phyloP scores from a whole-genome alignment of 768 basidiomycete species.

The Boletus rufocinnamomeus region DNA sequence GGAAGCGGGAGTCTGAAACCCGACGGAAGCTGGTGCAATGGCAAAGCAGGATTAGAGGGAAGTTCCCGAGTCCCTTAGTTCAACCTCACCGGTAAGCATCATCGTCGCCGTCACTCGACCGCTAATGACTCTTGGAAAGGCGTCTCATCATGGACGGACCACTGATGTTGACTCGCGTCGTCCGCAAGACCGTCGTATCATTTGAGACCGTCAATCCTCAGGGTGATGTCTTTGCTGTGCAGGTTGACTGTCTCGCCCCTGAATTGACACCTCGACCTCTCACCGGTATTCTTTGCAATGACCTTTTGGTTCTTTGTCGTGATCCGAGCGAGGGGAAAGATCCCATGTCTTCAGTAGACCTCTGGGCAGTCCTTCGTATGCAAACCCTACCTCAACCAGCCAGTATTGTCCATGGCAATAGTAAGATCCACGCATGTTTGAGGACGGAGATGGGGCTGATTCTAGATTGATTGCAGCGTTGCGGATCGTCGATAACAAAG shows the following conservation, averaged over 20 bases:
- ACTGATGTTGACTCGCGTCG: conserved; percentile 83
- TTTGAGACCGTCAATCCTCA: conserved; percentile 80
- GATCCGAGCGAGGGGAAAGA: conserved; percentile 84
- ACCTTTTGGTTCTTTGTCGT: conserved; percentile 88
- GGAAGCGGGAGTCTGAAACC: conserved; percentile 93
- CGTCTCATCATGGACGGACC: conserved; percentile 93
- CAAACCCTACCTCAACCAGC: conserved; percentile 90
- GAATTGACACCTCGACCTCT: conserved; percentile 80
- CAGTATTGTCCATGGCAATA: conserved; percentile 85
- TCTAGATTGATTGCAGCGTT: conserved; percentile 51
- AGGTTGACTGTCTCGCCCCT: conserved; percentile 88
- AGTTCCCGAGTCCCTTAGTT: conserved; percentile 95
- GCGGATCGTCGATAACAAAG: conserved; percentile 89
- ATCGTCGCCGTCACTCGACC: background rate
- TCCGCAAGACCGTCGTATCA: conserved; percentile 78
- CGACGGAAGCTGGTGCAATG: conserved; percentile 87
- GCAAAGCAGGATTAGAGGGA: conserved; percentile 86
- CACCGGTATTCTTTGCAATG: conserved; percentile 87
- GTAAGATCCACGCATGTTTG: conserved; percentile 39
- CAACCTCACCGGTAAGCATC: conserved; percentile 86
- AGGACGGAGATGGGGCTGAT: conserved; percentile 9
- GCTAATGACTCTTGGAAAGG: conserved; percentile 40
- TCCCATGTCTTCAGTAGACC: conserved; percentile 70
- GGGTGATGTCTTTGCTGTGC: conserved; percentile 77
- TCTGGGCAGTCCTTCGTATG: conserved; percentile 98